phyloP scores from a whole-genome alignment of 2,329 filamentous ascomycete species.

The Cladosporium cucumerinum region DNA sequence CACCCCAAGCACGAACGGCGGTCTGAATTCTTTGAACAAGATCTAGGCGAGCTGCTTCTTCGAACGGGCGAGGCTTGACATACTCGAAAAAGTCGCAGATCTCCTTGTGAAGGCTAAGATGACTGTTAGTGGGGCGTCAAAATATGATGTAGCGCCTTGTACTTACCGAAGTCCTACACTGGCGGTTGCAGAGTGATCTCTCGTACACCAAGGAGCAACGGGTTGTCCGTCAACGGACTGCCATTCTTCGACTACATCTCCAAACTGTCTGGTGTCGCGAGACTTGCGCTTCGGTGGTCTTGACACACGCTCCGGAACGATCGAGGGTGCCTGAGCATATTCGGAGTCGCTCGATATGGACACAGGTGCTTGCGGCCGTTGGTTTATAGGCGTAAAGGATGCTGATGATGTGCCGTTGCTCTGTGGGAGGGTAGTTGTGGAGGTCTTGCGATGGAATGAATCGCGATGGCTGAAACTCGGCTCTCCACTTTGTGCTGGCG shows the following conservation, averaged over 20 bases:
- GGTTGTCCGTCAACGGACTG: constrained; percentile 33
- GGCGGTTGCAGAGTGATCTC: constrained; percentile 37
- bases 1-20: constrained; percentile 49
- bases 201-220: constrained; percentile 60
- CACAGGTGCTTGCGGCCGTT: constrained; percentile 1
- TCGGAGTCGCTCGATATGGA: constrained; percentile 7
- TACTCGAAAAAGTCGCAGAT: constrained; percentile 85
- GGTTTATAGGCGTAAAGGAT: constrained; percentile 1
- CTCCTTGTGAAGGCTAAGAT: constrained; percentile 72
- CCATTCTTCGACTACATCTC: constrained; percentile 45
- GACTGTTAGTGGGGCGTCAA: constrained; percentile 35
- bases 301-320: constrained; percentile 12
- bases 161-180: constrained; percentile 27
- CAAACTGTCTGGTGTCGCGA: constrained; percentile 30
- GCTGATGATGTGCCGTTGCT: not conserved
- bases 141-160: not conserved
- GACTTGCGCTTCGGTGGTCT: constrained; percentile 62
- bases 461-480: constrained; percentile 35
- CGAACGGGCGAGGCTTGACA: constrained; percentile 72
- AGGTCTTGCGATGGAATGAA: constrained; percentile 26
- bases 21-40: constrained; percentile 67
- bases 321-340: not conserved
- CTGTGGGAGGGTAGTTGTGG: not conserved
- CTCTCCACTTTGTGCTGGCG: constrained; percentile 2
- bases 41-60: constrained; percentile 69